These are phyloP conservation scores for Tremellales sp. DNA, from an alignment of 1,284 basidiomycete genomes.

Conservation along the genomic window DNA sequence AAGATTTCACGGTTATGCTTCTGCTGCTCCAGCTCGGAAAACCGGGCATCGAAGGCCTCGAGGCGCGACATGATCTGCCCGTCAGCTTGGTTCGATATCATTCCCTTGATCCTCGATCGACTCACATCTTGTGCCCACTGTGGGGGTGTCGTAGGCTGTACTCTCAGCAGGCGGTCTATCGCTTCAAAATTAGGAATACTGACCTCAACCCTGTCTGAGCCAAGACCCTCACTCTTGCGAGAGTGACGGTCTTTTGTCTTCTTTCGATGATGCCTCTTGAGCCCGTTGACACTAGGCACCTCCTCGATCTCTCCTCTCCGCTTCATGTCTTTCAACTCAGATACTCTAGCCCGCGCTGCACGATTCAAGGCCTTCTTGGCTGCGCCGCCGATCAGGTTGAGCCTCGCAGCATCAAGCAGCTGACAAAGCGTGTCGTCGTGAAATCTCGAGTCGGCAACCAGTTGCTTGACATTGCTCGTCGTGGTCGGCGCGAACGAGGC, in stretches of 20 bases:
- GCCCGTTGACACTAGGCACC: neutral
- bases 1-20: conserved; percentile 1
- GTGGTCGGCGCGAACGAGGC: conserved; percentile 31
- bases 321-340: conserved; percentile 38
- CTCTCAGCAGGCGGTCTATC: conserved; percentile 2
- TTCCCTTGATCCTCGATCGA: neutral
- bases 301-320: conserved; percentile 15
- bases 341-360: conserved; percentile 42
- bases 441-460: conserved; percentile 38
- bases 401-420: conserved; percentile 40
- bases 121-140: conserved; percentile 36
- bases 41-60: conserved; percentile 25
- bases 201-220: neutral
- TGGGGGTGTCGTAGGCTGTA: neutral
- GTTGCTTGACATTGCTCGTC: conserved; percentile 31
- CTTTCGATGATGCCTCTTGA: conserved; percentile 4
- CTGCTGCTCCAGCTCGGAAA: conserved; percentile 18
- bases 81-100: conserved; percentile 5
- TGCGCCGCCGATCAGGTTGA: conserved; percentile 42
- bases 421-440: conserved; percentile 49
- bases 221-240: conserved; percentile 1
- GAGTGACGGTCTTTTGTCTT: conserved; percentile 2
- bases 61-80: conserved; percentile 29
- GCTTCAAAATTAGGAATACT: neutral
- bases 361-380: conserved; percentile 44